Evolutionary conservation across 2,329 filamentous ascomycete species (phyloP), one percentile per base, ranked within the genome.

Genomic region (Pochonia chlamydosporia): DNA sequence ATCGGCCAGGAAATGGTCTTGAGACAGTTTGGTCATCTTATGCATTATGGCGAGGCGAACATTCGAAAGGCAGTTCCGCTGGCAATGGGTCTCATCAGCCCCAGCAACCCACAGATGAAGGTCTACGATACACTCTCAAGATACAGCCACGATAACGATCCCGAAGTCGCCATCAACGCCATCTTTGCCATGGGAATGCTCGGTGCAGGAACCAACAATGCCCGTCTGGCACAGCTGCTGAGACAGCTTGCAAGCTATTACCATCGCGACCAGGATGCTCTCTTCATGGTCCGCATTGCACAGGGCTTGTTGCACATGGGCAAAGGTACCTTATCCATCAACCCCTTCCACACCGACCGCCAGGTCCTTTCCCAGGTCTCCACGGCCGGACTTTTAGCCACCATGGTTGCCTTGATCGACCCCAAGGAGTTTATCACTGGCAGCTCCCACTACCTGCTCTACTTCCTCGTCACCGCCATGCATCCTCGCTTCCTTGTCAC

Each of bases 71-170:
- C 91, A 18, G 93, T 99, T 25, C 93, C 93, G 30, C 77, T 99
- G 46, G 93, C 93, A 23, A 95, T 99, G 89, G 95, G 91, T 60
- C 79, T 99, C 46, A 85, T 99, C 63, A 96, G 89, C 70, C 89
- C 95, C 11, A 96, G 90, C 72, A 99, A 99, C 72, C 93, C 93
- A 10, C 95, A 99, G 67, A 99, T 99, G 92, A 99, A 97, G 77
- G 88, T 99, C 41, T 99, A 99, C 73, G 93, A 99, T 67, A 99
- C 93, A 1, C 76, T 99, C 10, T 99, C 93, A 44, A 80, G 93
- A 62, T 99, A 99, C 78, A 95, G 87, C 54, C 93, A 99, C 78
- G 93, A 99, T 73, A 99, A 93, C 57, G 93, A 99, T 71, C 95
- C 92, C 52, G 93, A 99, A 61, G 93, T 99, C 40, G 93, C 93